Evolutionary conservation across 345 rosid genomes (phyloP).

Genomic region (Citrus hindsii): DNA sequence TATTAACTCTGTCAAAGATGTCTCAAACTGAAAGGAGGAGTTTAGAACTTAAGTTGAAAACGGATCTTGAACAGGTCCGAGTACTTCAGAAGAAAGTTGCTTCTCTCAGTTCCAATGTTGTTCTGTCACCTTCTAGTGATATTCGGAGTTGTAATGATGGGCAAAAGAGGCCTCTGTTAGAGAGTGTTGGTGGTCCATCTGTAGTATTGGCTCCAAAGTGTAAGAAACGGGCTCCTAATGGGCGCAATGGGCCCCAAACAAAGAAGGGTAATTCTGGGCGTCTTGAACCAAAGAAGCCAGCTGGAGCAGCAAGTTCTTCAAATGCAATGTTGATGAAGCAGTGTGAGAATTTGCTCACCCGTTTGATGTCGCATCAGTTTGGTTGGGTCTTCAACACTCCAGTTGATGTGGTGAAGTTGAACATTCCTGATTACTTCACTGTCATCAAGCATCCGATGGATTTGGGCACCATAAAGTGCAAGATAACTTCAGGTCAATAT

Average conservation of each 20-base stretch:
- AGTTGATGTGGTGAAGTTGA: slow-evolving; percentile 73
- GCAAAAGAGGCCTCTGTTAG: slow-evolving; percentile 43
- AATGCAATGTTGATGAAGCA: slow-evolving; percentile 52
- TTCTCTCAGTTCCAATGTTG: slow-evolving; percentile 34
- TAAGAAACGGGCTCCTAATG: slow-evolving; percentile 45
- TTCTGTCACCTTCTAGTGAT: slow-evolving; percentile 51
- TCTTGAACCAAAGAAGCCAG: slow-evolving; percentile 27
- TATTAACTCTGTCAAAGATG: slow-evolving; percentile 57
- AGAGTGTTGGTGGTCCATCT: slow-evolving; percentile 28
- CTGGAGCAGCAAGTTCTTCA: slow-evolving; percentile 28
- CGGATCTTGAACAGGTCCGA: slow-evolving; percentile 76
- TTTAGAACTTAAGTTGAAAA: slow-evolving; percentile 48
- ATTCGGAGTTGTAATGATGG: slow-evolving; percentile 69
- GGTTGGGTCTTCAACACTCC: slow-evolving; percentile 69
- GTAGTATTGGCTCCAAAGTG: slow-evolving; percentile 39
- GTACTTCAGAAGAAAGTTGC: slow-evolving; percentile 52
- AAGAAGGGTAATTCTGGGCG: slow-evolving; percentile 42
- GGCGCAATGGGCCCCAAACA: slow-evolving; percentile 35
- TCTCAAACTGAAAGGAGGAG: slow-evolving; percentile 55
- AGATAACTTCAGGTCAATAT: slow-evolving; percentile 50
- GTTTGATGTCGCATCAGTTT: slow-evolving; percentile 60
- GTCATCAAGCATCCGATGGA: slow-evolving; percentile 94
- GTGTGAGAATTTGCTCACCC: slow-evolving; percentile 54
- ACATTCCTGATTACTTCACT: slow-evolving; percentile 81
- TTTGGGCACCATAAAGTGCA: slow-evolving; percentile 74